phyloP scores from a whole-genome alignment of 2,329 filamentous ascomycete genomes.

The Pezicula rhizophila region DNA sequence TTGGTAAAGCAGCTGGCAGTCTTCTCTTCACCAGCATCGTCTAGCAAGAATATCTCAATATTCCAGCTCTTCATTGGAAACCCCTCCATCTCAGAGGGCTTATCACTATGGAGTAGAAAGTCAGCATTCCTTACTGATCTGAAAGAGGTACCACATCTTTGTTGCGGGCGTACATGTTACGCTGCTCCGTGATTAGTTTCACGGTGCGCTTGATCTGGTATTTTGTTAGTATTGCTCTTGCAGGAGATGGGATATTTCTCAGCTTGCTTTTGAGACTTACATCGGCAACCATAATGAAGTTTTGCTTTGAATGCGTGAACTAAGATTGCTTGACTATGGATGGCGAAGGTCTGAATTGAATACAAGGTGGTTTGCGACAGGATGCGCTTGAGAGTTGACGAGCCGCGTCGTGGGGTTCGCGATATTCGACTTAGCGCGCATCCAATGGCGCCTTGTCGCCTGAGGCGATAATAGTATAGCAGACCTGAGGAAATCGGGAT shows the following conservation, averaged over 20 bases:
- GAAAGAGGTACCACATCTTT: slow-evolving; percentile 31
- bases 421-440: no score
- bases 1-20: slow-evolving; percentile 85
- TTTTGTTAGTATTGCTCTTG: neutral
- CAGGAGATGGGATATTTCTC: neutral
- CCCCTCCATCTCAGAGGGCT: slow-evolving; percentile 74
- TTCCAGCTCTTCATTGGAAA: slow-evolving; percentile 93
- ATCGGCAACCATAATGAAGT: slow-evolving; percentile 26
- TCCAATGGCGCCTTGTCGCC: no score
- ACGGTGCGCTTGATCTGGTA: slow-evolving; percentile 74
- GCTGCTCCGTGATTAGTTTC: slow-evolving; percentile 90
- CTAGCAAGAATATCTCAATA: slow-evolving; percentile 76
- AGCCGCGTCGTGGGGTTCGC: no score
- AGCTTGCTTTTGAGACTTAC: slow-evolving; percentile 13
- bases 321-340: neutral
- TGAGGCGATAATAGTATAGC: no score
- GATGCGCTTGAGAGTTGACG: neutral
- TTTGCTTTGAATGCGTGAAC: neutral
- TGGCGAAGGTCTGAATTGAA: neutral
- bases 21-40: slow-evolving; percentile 79
- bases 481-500: no score
- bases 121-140: neutral
- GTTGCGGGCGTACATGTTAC: slow-evolving; percentile 53
- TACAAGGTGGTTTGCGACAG: slow-evolving; percentile 5
- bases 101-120: slow-evolving; percentile 49